Evolutionary conservation across 495 filamentous ascomycete genomes (phyloP).

Genomic region (Sporormia fimetaria): DNA sequence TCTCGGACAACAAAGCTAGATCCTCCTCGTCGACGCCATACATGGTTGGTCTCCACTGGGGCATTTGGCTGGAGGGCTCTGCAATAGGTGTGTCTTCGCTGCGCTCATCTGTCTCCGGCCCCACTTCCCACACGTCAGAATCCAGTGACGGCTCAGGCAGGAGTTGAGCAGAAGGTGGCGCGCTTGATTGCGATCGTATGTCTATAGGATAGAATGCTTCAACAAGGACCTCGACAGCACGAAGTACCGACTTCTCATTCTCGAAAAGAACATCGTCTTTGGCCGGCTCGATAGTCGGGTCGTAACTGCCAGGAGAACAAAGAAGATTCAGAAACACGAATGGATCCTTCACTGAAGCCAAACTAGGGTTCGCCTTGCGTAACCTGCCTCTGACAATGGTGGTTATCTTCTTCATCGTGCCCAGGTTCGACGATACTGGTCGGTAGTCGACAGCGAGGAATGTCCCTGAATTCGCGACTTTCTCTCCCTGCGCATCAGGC

Average conservation of each 20-base stretch:
- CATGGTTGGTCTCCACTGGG: constrained; percentile 16
- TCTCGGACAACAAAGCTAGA: constrained; percentile 11
- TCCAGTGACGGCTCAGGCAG: background rate
- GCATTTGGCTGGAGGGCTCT: background rate
- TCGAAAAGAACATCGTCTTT: constrained; percentile 83
- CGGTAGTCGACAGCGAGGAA: constrained; percentile 70
- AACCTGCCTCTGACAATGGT: constrained; percentile 44
- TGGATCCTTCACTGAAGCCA: constrained; percentile 40
- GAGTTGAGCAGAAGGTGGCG: constrained; percentile 5
- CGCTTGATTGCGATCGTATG: constrained; percentile 5
- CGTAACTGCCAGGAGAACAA: constrained; percentile 64
- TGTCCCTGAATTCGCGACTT: constrained; percentile 46
- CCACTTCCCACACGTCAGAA: background rate
- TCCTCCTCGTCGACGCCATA: constrained; percentile 25
- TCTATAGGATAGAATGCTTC: constrained; percentile 7
- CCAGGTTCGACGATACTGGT: constrained; percentile 53
- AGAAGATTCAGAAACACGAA: constrained; percentile 64
- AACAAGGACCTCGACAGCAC: constrained; percentile 36
- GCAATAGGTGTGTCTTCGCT: background rate
- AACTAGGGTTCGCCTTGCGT: constrained; percentile 9
- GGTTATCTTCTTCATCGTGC: constrained; percentile 55
- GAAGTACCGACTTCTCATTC: constrained; percentile 44
- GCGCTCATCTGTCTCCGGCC: background rate
- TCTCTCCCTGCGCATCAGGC: constrained; percentile 40
- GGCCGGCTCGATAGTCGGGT: constrained; percentile 78